These are phyloP conservation scores for Leishmania major DNA, from an alignment of 208 protist species.

Conservation along the genomic window DNA sequence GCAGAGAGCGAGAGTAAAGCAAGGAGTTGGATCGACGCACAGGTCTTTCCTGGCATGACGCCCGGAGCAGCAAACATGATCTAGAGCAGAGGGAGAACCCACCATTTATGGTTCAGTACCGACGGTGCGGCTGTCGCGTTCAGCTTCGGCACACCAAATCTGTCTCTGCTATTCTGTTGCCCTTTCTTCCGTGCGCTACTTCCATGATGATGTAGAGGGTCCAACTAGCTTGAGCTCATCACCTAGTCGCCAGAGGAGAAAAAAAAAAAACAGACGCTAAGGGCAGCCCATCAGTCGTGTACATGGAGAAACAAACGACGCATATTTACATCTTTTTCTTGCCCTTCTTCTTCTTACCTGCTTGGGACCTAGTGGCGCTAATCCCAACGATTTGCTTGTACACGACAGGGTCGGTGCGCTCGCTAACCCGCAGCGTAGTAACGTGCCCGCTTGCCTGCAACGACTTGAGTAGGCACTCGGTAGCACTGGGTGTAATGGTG, in stretches of 20 bases:
- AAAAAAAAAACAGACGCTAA: slow-evolving; percentile 2
- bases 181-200: neutral
- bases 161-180: neutral
- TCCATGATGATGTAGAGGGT: neutral
- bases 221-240: neutral
- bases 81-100: neutral
- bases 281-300: slow-evolving; percentile 1
- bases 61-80: neutral
- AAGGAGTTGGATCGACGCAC: neutral
- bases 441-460: slow-evolving; percentile 63
- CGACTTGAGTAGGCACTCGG: slow-evolving; percentile 49
- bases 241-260: slow-evolving; percentile 3
- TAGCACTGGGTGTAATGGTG: slow-evolving; percentile 50
- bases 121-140: neutral
- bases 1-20: neutral
- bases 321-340: slow-evolving; percentile 25
- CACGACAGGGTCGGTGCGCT: slow-evolving; percentile 58
- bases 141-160: neutral
- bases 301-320: slow-evolving; percentile 11
- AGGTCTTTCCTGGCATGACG: neutral
- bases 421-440: slow-evolving; percentile 51
- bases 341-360: slow-evolving; percentile 36
- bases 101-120: neutral
- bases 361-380: slow-evolving; percentile 49
- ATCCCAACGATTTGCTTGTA: slow-evolving; percentile 72